Evolutionary conservation across 2,329 filamentous ascomycete species (phyloP), one percentile per base, ranked within the genome.

Genomic region (Fusarium anguioides): DNA sequence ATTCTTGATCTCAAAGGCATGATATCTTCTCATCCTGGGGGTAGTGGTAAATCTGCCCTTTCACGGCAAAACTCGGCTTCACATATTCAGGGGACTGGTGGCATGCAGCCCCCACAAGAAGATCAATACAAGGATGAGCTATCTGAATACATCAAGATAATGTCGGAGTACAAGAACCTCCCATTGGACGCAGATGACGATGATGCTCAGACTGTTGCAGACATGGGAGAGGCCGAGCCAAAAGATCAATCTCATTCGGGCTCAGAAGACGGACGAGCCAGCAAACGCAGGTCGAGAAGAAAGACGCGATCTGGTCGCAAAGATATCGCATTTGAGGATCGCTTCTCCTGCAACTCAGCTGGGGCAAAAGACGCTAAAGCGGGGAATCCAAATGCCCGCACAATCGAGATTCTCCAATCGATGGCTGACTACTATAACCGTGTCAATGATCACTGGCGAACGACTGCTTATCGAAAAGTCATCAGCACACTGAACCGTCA

Each of bases 371-470:
- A 81, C 31, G 74, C 75, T 6, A 75, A 78, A 15, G 73, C 78
- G 1, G 75, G 80, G 14, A 92, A 91, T 68, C 92, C 93, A 0
- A 98, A 97, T 74, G 81, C 82, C 2, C 81, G 85, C 14, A 96
- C 92, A 0, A 94, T 97, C 48, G 85, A 91, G 44, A 82, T 96
- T 4, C 81, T 97, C 7, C 87, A 93, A 71, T 83, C 91, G 68
- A 94, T 97, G 92, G 85, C 87, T 39, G 85, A 89, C 51, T 91
- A 95, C 76, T 97, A 97, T 75, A 86, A 85, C 6, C 84, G 89
- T 8, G 87, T 86, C n/a, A 84, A 88, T 36, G 94, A 97, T 72
- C 85, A 88, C 33, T 97, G 92, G 91, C 88, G 93, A 5, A 85
- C 85, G 0, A 80, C 86, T 1, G 89, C 91, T 6, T 97, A 97